phyloP scores from a whole-genome alignment of 495 filamentous ascomycete genomes.

The Penicillium ochrochloron region DNA sequence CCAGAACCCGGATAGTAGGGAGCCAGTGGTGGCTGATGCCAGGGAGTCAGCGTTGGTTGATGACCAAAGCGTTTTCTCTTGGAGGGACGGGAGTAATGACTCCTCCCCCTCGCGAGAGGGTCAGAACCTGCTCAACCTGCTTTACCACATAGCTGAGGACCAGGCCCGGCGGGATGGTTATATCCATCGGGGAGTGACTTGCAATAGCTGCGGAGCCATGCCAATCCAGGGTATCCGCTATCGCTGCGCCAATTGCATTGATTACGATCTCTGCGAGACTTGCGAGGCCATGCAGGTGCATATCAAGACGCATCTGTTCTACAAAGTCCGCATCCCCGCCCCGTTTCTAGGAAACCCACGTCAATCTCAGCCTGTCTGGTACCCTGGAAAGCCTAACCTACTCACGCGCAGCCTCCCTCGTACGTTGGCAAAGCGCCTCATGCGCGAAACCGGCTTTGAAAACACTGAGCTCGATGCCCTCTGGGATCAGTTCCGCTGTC shows the following conservation, averaged over 20 bases:
- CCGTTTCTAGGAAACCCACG: slow-evolving; percentile 67
- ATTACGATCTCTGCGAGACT: slow-evolving; percentile 88
- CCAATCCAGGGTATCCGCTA: slow-evolving; percentile 93
- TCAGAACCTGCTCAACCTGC: slow-evolving; percentile 71
- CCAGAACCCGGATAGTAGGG: slow-evolving; percentile 53
- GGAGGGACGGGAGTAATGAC: slow-evolving; percentile 57
- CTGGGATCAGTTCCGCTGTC: slow-evolving; percentile 94
- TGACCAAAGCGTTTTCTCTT: slow-evolving; percentile 61
- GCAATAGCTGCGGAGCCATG: slow-evolving; percentile 81
- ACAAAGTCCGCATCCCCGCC: slow-evolving; percentile 81
- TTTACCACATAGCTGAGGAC: slow-evolving; percentile 83
- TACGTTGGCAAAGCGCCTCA: slow-evolving; percentile 65
- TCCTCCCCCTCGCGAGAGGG: slow-evolving; percentile 64
- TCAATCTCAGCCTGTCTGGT: slow-evolving; percentile 80
- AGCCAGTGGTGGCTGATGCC: slow-evolving; percentile 60
- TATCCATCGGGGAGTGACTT: slow-evolving; percentile 91
- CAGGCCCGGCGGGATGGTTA: slow-evolving; percentile 82
- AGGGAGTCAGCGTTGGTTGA: slow-evolving; percentile 60
- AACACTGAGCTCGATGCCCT: slow-evolving; percentile 84
- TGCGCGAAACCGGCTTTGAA: slow-evolving; percentile 76
- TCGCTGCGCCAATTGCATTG: slow-evolving; percentile 87
- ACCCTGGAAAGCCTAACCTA: slow-evolving; percentile 81
- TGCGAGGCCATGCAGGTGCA: slow-evolving; percentile 87
- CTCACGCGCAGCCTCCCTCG: slow-evolving; percentile 67
- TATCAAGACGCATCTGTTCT: slow-evolving; percentile 92